Evolutionary conservation across 192 early-diverging fungal species (phyloP), one percentile per base, ranked within the genome.

Genomic region (Backusella circina): DNA sequence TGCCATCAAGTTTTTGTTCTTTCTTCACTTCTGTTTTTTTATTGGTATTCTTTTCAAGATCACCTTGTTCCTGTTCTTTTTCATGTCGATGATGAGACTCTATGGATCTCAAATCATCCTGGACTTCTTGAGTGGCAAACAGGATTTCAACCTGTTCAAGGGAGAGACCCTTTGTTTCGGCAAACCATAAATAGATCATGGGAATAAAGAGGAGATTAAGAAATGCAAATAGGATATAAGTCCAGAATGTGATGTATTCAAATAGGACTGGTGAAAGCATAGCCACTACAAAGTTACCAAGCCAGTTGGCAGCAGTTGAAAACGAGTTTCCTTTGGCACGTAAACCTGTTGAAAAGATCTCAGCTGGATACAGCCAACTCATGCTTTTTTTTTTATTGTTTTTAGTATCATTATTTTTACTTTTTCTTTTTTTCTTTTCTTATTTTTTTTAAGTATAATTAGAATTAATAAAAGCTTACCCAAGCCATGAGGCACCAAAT

Each of bases 111-210:
- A 70, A 61, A 47, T 77, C 79, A 4, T 30, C 28, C 69, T 77
- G 44, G 47, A 72, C n/a, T 10, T 68, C 74, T 32, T 77, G 69
- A 33, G 54, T 54, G 15, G 68, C 74, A 70, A 83, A 83, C 30
- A 83, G 13, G 18, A 83, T 36, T 39, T 77, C 79, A 33, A 93
- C 78, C 67, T 91, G 86, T 51, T 93, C 91, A 13, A 93, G 82
- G 18, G 89, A 91, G 67, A 90, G 83, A 66, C 93, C 93, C 78
- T 92, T 93, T 61, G 93, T 95, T 84, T 96, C 95, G 5, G 94
- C 94, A 18, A 95, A 88, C 65, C 90, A 88, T 28, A 88, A 77
- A 74, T 86, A 91, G 35, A 88, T 83, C 65, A 89, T 86, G 23
- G 75, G 54, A 18, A 87, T 70, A 7, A 85, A 74, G 23, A 73